Conservation (phyloP, 768 basidiomycete genomes). For the Arthromyces matolae region DNA sequence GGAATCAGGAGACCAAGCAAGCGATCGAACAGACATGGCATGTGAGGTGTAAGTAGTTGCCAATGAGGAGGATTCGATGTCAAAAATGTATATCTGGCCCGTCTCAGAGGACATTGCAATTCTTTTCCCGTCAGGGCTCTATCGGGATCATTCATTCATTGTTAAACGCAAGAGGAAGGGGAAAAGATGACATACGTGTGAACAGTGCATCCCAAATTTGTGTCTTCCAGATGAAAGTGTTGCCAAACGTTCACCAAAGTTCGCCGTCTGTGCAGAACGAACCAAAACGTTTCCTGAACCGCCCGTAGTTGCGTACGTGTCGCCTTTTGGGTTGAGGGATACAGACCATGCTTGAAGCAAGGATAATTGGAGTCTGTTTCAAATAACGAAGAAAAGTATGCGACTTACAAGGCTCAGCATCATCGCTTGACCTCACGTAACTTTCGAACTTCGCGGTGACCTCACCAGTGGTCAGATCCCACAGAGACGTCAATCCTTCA, state of each 20-base stretch:
- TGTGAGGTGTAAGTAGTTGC: constrained; percentile 78
- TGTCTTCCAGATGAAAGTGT: constrained; percentile 61
- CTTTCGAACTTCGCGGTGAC: constrained; percentile 70
- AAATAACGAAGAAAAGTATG: neutral
- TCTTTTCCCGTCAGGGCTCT: constrained; percentile 87
- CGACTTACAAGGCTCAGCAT: constrained; percentile 68
- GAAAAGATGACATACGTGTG: constrained; percentile 56
- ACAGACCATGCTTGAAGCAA: constrained; percentile 69
- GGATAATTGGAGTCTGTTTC: neutral
- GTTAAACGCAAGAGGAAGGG: neutral
- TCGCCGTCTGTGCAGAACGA: constrained; percentile 62
- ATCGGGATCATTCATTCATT: constrained; percentile 5
- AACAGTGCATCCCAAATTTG: constrained; percentile 76
- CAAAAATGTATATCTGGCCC: constrained; percentile 87
- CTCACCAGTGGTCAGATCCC: constrained; percentile 64
- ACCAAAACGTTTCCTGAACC: constrained; percentile 68
- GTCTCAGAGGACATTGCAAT: constrained; percentile 81
- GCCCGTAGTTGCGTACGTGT: constrained; percentile 72
- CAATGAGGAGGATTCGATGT: constrained; percentile 65
- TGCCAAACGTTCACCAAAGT: constrained; percentile 62
- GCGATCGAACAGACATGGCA: constrained; percentile 82
- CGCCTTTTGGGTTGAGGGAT: constrained; percentile 72
- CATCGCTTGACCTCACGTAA: constrained; percentile 54
- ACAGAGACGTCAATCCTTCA: constrained; percentile 77
- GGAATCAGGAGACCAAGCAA: constrained; percentile 88